A percentile compares a stretch with the other conserved stretches of the same genome.
These are phyloP conservation scores for Peniophora sp. DNA, from an alignment of 1,284 basidiomycete genomes.

Conservation along the genomic window DNA sequence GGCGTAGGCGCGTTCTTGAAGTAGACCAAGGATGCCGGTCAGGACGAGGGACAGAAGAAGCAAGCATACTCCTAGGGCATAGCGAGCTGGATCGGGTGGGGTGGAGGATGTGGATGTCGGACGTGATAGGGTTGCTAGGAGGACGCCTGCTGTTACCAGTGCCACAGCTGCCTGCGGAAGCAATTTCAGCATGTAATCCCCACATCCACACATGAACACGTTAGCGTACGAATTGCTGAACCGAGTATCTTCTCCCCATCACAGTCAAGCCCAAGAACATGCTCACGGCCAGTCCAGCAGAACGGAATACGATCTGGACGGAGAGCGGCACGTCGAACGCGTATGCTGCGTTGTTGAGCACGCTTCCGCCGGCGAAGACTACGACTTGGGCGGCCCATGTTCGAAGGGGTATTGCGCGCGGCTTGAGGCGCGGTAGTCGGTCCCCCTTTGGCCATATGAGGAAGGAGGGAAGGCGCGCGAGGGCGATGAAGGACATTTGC, in stretches of 20 bases:
- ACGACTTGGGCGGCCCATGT: constrained; percentile 76
- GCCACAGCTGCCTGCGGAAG: constrained; percentile 50
- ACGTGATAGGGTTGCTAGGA: constrained; percentile 67
- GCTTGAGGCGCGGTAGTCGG: constrained; percentile 45
- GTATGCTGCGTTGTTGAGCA: constrained; percentile 84
- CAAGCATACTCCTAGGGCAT: constrained; percentile 66
- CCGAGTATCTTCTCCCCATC: neutral
- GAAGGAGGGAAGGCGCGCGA: constrained; percentile 54
- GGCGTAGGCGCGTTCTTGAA: constrained; percentile 78
- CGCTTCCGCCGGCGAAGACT: constrained; percentile 60
- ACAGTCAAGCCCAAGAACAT: constrained; percentile 18
- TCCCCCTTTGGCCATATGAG: constrained; percentile 25
- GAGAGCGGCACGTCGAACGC: constrained; percentile 75
- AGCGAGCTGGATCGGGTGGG: constrained; percentile 32
- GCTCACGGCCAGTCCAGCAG: constrained; percentile 48
- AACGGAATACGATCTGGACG: constrained; percentile 84
- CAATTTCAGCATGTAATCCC: no score
- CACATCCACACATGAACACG: no score
- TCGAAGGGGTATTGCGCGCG: constrained; percentile 62
- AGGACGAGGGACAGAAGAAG: constrained; percentile 66
- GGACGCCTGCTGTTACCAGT: constrained; percentile 69
- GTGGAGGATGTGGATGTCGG: constrained; percentile 32
- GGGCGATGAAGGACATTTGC: constrained; percentile 74
- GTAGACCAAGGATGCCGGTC: constrained; percentile 67
- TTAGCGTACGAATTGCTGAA: no score